Conservation (phyloP, 192 early-diverging fungal species). For the Coemansia umbellata region DNA sequence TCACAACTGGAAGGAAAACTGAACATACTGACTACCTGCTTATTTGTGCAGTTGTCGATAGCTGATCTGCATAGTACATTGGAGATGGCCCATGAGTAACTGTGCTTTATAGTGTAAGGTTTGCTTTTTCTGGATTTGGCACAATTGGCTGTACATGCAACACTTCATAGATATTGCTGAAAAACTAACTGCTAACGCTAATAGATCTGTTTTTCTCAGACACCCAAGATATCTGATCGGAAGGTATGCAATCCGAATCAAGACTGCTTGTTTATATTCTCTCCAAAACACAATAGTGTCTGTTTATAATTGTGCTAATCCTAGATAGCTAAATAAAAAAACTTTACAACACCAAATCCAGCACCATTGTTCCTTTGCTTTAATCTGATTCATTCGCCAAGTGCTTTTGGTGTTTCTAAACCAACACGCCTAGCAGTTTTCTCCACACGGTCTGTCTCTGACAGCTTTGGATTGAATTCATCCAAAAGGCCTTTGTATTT, state of each 20-base stretch:
- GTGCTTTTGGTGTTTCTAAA: constrained; percentile 17
- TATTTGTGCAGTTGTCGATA: too few relatives aligned
- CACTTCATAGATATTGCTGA: constrained; percentile 52
- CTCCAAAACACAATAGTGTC: constrained; percentile 52
- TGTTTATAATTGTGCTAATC: neutral
- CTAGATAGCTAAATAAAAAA: too few relatives aligned
- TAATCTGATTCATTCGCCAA: neutral
- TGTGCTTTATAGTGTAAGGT: too few relatives aligned
- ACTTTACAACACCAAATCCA: too few relatives aligned
- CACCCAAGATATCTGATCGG: constrained; percentile 59
- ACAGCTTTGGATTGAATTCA: constrained; percentile 30
- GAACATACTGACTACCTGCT: too few relatives aligned
- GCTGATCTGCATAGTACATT: too few relatives aligned
- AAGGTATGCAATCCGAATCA: constrained; percentile 30
- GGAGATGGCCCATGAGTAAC: too few relatives aligned
- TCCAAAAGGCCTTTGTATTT: constrained; percentile 26
- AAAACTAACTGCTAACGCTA: constrained; percentile 23
- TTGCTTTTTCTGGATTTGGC: too few relatives aligned
- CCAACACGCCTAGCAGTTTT: constrained; percentile 36
- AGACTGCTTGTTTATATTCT: constrained; percentile 41
- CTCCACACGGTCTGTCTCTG: constrained; percentile 30
- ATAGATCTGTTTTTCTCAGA: constrained; percentile 53
- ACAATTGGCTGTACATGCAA: constrained; percentile 26
- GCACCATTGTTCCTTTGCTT: too few relatives aligned
- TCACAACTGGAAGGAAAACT: too few relatives aligned